Evolutionary conservation across 805 yeast genomes (phyloP).

Genomic region (Nakazawaea sp.): DNA sequence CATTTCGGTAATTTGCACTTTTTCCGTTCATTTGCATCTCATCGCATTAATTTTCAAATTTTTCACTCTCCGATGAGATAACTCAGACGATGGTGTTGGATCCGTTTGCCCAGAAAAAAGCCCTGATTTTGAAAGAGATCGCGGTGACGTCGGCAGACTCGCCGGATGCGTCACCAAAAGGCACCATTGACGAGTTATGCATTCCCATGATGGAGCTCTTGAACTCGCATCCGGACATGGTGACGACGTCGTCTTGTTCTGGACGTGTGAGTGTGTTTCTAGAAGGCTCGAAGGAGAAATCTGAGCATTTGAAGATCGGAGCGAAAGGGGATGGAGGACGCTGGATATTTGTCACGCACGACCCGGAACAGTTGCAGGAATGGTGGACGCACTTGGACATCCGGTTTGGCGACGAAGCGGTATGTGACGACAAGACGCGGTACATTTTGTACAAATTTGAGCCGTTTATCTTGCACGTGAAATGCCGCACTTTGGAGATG

Average conservation of each 20-base stretch:
- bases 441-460: conserved; percentile 73
- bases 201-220: conserved; percentile 66
- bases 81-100: conserved; percentile 27
- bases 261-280: conserved; percentile 80
- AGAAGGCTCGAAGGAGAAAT: conserved; percentile 41
- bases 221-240: conserved; percentile 58
- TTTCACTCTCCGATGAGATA: no score
- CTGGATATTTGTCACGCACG: conserved; percentile 80
- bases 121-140: conserved; percentile 46
- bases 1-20: no score
- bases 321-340: conserved; percentile 83
- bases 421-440: conserved; percentile 27
- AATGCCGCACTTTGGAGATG: conserved; percentile 52
- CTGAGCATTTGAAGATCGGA: conserved; percentile 40
- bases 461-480: conserved; percentile 79
- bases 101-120: conserved; percentile 65
- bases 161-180: conserved; percentile 80
- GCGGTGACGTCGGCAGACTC: conserved; percentile 29
- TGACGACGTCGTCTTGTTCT: conserved; percentile 85
- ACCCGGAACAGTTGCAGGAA: conserved; percentile 33
- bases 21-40: no score
- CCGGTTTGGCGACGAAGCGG: conserved; percentile 14
- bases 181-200: conserved; percentile 71
- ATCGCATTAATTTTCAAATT: no score
- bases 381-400: conserved; percentile 37